phyloP scores from a whole-genome alignment of 192 early-diverging fungal genomes.

The Gamsiella multidivaricata region DNA sequence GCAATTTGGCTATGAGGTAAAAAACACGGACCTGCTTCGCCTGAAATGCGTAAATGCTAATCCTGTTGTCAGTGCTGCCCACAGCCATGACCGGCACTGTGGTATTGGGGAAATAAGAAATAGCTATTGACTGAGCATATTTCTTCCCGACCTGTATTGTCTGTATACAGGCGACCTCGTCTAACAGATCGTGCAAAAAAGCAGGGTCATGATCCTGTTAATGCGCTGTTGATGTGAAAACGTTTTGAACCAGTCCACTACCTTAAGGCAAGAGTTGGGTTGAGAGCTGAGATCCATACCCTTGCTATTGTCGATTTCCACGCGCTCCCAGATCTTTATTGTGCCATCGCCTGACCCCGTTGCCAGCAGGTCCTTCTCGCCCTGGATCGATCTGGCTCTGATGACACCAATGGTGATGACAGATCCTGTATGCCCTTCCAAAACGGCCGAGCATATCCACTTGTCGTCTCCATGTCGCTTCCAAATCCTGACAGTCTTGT shows the following conservation, averaged over 20 bases:
- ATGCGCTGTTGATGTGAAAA: background rate
- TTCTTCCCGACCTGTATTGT: constrained; percentile 71
- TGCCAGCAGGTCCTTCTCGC: constrained; percentile 63
- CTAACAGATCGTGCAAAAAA: constrained; percentile 23
- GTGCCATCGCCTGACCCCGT: constrained; percentile 80
- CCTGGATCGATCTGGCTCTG: constrained; percentile 55
- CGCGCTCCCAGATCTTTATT: constrained; percentile 74
- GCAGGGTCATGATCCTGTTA: background rate
- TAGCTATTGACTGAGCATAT: constrained; percentile 74
- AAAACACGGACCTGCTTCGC: constrained; percentile 35
- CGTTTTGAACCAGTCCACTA: too few species aligned
- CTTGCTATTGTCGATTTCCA: constrained; percentile 45
- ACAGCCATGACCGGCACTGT: constrained; percentile 75
- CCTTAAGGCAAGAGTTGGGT: too few species aligned
- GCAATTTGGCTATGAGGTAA: background rate
- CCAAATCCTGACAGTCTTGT: constrained; percentile 85
- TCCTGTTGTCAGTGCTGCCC: constrained; percentile 85
- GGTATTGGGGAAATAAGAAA: constrained; percentile 75
- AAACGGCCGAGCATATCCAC: constrained; percentile 73
- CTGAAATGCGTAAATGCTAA: constrained; percentile 75
- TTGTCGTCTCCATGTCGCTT: constrained; percentile 43
- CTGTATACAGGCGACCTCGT: constrained; percentile 71
- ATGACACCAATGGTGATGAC: constrained; percentile 75
- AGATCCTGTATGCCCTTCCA: constrained; percentile 74
- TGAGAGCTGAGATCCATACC: too few species aligned